Evolutionary conservation across 2,329 filamentous ascomycete species (phyloP).

Genomic region (Fusarium sp.): DNA sequence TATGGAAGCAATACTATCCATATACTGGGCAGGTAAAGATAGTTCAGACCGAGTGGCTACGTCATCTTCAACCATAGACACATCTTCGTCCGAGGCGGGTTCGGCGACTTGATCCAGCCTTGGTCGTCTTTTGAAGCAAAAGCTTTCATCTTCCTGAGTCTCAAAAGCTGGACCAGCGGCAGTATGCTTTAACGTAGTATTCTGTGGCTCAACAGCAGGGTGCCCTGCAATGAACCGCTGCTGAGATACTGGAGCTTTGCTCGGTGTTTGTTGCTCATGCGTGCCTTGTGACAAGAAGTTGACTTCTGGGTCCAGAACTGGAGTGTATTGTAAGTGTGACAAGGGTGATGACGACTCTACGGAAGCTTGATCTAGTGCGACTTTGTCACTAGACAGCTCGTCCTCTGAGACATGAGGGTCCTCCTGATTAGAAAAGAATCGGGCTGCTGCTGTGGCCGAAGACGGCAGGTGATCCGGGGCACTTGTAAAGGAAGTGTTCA

Average conservation of each 20-base stretch:
- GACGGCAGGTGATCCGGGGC: constrained; percentile 35
- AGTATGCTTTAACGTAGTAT: not conserved
- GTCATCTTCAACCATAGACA: not conserved
- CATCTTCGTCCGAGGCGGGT: not conserved
- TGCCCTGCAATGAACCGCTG: not conserved
- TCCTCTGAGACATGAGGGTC: constrained; percentile 26
- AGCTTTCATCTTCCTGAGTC: constrained; percentile 53
- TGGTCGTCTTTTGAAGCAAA: constrained; percentile 48
- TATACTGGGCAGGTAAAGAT: constrained; percentile 17
- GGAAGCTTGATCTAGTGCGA: constrained; percentile 33
- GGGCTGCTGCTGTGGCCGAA: constrained; percentile 10
- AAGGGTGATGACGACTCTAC: constrained; percentile 47
- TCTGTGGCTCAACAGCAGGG: too few species aligned
- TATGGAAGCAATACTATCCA: constrained; percentile 7
- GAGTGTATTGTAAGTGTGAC: constrained; percentile 41
- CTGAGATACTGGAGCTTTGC: not conserved
- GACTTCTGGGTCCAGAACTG: constrained; percentile 2
- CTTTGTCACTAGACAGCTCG: constrained; percentile 29
- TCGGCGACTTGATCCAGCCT: not conserved
- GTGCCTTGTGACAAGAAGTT: constrained; percentile 18
- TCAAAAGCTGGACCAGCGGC: constrained; percentile 24
- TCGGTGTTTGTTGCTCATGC: constrained; percentile 20
- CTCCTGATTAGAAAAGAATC: constrained; percentile 1
- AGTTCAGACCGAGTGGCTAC: constrained; percentile 41
- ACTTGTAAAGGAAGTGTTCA: constrained; percentile 40